Conservation (phyloP, 345 rosid species). For the Fremontodendron californicum region DNA sequence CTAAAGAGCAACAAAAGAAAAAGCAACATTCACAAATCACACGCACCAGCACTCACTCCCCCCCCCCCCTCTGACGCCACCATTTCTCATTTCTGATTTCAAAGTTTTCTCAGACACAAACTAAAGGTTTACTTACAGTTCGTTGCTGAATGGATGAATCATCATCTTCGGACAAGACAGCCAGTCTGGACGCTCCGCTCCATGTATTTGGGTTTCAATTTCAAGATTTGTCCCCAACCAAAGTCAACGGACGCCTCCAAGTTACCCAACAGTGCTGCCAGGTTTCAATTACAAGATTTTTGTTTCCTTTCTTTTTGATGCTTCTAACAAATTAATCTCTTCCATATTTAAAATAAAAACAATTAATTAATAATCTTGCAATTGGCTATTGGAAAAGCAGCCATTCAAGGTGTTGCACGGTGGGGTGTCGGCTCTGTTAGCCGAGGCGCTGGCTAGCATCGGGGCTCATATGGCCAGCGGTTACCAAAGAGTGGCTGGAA, state of each 20-base stretch:
- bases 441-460: slow-evolving; percentile 80
- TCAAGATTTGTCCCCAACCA: slow-evolving; percentile 46
- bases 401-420: slow-evolving; percentile 96
- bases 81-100: neutral
- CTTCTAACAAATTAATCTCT: neutral
- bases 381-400: slow-evolving; percentile 28
- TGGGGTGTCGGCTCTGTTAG: slow-evolving; percentile 86
- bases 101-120: neutral
- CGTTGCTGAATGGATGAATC: slow-evolving; percentile 29
- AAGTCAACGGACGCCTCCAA: slow-evolving; percentile 60
- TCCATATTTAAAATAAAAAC: neutral
- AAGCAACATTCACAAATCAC: neutral
- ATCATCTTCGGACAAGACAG: slow-evolving; percentile 28
- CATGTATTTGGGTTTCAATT: slow-evolving; percentile 52
- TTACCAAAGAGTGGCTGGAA: slow-evolving; percentile 71
- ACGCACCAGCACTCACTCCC: neutral
- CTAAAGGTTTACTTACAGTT: neutral
- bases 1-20: neutral
- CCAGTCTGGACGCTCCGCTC: slow-evolving; percentile 41
- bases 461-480: slow-evolving; percentile 92
- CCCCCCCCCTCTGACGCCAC: neutral
- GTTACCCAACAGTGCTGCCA: slow-evolving; percentile 59
- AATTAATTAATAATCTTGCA: neutral
- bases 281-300: slow-evolving; percentile 24
- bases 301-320: neutral